Conservation (phyloP, 1,284 basidiomycete species). For the Rhodotorula sp. region DNA sequence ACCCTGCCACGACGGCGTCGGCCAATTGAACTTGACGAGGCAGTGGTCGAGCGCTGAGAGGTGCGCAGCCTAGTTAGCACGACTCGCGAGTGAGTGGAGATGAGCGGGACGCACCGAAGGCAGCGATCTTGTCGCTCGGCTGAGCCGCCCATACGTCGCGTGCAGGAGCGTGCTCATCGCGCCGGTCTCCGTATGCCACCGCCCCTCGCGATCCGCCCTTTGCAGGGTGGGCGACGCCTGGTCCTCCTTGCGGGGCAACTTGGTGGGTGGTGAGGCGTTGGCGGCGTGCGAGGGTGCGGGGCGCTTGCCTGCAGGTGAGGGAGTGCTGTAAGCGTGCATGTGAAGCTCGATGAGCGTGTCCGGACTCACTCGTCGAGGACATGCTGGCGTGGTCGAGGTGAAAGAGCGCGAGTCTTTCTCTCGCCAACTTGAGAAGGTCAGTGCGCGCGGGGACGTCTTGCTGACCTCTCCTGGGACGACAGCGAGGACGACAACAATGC, state of each 20-base stretch:
- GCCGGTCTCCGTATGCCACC: neutral
- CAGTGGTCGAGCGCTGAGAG: constrained; percentile 66
- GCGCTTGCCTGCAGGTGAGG: constrained; percentile 47
- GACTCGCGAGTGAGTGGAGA: neutral
- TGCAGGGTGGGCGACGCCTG: neutral
- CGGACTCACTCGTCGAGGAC: neutral
- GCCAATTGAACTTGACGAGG: constrained; percentile 64
- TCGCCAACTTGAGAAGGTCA: neutral
- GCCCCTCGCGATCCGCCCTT: neutral
- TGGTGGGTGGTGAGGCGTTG: neutral
- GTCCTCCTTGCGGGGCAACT: neutral
- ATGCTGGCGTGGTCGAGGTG: neutral
- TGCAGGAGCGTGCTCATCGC: neutral
- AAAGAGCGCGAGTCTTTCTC: neutral
- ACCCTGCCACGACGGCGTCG: constrained; percentile 53
- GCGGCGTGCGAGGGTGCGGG: constrained; percentile 46
- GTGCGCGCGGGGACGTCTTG: neutral
- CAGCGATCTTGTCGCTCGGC: constrained; percentile 7
- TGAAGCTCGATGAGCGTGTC: neutral
- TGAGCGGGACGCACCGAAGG: constrained; percentile 3
- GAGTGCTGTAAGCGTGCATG: neutral
- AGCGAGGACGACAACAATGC: constrained; percentile 2
- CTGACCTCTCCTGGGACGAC: neutral
- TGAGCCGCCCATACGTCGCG: neutral
- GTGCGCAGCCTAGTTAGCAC: no score